Evolutionary conservation across 768 basidiomycete genomes (phyloP).

Genomic region (Lactifluus rugatus): DNA sequence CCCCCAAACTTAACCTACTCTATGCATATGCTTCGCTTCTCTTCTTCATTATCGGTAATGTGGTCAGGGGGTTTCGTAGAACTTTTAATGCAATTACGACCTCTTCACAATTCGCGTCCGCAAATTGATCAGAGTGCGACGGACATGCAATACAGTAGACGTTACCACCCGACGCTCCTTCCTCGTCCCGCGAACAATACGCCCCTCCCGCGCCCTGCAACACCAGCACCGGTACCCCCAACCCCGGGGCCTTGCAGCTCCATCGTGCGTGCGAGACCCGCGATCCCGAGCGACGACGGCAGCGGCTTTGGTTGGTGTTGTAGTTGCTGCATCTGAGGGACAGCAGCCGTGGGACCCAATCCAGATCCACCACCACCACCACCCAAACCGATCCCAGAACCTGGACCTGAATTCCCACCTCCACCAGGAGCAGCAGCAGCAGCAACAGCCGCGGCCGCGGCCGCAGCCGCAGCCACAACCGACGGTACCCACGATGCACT

Average conservation of each 20-base stretch:
- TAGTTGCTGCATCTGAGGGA: conserved; percentile 16
- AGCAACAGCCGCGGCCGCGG: no score
- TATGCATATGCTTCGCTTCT: background rate
- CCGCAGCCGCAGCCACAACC: no score
- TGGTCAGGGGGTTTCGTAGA: background rate
- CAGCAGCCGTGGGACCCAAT: background rate
- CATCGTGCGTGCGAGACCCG: conserved; percentile 9
- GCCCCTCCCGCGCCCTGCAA: conserved; percentile 11
- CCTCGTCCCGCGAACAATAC: conserved; percentile 17
- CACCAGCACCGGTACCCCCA: background rate
- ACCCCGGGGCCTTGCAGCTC: conserved; percentile 14
- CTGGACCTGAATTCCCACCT: conserved; percentile 8
- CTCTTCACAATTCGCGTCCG: background rate
- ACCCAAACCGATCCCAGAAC: conserved; percentile 1
- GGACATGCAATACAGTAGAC: background rate
- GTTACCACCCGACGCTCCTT: conserved; percentile 15
- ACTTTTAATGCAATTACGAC: background rate
- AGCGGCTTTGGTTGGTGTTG: conserved; percentile 23
- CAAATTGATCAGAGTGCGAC: background rate
- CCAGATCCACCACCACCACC: no score
- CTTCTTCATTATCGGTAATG: conserved; percentile 2
- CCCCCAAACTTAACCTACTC: background rate
- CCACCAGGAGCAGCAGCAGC: no score
- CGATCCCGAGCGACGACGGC: conserved; percentile 25
- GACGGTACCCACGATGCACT: conserved; percentile 12